phyloP scores from a whole-genome alignment of 2,329 filamentous ascomycete genomes.

The Didymella exigua region DNA sequence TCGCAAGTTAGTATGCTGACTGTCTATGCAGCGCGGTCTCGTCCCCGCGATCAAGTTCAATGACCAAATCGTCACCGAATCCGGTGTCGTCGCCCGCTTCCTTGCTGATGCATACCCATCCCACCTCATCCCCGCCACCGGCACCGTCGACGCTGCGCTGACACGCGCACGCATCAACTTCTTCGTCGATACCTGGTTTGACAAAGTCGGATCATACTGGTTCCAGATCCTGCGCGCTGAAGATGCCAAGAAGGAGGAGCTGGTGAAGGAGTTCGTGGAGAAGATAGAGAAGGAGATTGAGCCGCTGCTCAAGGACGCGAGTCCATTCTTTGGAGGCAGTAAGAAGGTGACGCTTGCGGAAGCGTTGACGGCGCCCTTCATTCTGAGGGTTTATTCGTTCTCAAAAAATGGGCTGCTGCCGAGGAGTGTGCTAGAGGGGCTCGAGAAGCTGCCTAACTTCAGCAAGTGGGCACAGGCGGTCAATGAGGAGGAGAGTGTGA shows the following conservation, averaged over 20 bases:
- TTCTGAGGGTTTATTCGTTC: constrained; percentile 64
- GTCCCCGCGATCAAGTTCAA: constrained; percentile 72
- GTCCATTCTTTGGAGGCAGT: constrained; percentile 55
- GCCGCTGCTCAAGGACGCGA: constrained; percentile 63
- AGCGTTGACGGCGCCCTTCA: constrained; percentile 69
- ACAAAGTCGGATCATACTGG: constrained; percentile 61
- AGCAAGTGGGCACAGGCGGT: constrained; percentile 69
- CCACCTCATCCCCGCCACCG: constrained; percentile 65
- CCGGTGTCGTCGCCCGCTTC: constrained; percentile 74
- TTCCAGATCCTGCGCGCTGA: constrained; percentile 56
- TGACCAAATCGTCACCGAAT: constrained; percentile 72
- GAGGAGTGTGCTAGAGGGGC: constrained; percentile 51
- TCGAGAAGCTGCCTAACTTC: constrained; percentile 68
- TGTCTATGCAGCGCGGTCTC: constrained; percentile 63
- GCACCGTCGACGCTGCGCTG: constrained; percentile 61
- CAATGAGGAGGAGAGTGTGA: constrained; percentile 68
- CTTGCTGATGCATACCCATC: constrained; percentile 72
- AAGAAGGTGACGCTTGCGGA: constrained; percentile 72
- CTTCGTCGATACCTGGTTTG: constrained; percentile 73
- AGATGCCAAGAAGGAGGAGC: constrained; percentile 54
- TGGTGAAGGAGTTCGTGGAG: constrained; percentile 59
- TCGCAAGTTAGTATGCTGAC: background rate
- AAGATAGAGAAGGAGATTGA: constrained; percentile 73
- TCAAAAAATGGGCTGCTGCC: constrained; percentile 63
- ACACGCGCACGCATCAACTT: constrained; percentile 70